Conservation (phyloP, 306 rosid species). For the Quercus gilva region DNA sequence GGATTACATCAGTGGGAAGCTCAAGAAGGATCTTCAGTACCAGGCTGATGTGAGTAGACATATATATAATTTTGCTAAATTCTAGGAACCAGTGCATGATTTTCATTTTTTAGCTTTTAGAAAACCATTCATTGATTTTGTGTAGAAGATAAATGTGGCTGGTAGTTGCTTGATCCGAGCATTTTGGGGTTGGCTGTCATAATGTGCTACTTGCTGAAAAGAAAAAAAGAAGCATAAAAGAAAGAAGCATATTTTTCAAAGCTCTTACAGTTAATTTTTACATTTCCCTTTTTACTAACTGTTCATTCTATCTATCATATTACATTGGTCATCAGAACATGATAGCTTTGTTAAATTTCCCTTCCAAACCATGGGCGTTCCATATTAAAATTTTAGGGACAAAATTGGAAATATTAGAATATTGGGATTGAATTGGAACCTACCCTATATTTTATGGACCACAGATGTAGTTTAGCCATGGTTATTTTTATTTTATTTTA, state of each 20-base stretch:
- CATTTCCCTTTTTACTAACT: background rate
- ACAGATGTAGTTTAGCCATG: background rate
- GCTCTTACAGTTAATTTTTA: too few species aligned
- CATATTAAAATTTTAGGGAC: too few species aligned
- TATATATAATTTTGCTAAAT: background rate
- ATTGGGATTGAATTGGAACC: background rate
- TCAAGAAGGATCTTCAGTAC: conserved; percentile 99
- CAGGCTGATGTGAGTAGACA: conserved; percentile 88
- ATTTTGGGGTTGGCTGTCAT: background rate
- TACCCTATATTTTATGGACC: background rate
- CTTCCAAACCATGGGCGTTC: too few species aligned
- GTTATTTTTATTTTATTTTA: too few species aligned
- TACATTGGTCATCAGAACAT: background rate
- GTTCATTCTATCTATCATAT: background rate
- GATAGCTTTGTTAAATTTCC: background rate
- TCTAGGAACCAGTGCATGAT: background rate
- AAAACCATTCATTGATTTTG: background rate
- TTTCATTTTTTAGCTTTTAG: background rate
- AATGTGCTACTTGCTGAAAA: background rate
- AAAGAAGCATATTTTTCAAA: too few species aligned
- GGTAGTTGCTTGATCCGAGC: background rate
- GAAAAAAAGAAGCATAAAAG: background rate
- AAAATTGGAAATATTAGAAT: background rate
- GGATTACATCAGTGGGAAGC: conserved; percentile 96
- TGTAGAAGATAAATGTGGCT: background rate